These are phyloP conservation scores for Leishmania tropica DNA, from an alignment of 208 protist genomes.

Conservation along the genomic window DNA sequence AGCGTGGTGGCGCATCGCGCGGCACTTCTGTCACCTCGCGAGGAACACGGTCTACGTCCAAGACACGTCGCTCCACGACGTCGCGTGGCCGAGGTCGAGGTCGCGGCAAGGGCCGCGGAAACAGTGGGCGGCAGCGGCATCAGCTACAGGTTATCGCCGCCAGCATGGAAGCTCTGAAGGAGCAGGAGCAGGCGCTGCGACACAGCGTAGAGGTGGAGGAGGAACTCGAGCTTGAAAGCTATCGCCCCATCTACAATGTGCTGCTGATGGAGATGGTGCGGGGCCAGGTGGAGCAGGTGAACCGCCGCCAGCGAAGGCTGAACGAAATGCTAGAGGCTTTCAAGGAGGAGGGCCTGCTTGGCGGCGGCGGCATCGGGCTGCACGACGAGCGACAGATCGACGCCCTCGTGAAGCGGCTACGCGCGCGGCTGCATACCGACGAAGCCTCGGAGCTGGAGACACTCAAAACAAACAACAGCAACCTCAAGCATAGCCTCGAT, in stretches of 20 bases:
- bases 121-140: constrained; percentile 5
- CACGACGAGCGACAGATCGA: constrained; percentile 32
- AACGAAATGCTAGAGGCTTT: constrained; percentile 64
- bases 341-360: constrained; percentile 40
- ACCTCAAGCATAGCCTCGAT: constrained; percentile 55
- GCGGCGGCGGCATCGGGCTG: constrained; percentile 16
- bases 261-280: constrained; percentile 79
- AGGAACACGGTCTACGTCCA: neutral
- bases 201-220: constrained; percentile 46
- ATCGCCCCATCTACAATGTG: constrained; percentile 66
- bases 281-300: constrained; percentile 60
- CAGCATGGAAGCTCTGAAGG: constrained; percentile 28
- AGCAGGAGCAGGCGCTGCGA: constrained; percentile 46
- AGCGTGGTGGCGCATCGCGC: neutral
- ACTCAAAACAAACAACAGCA: constrained; percentile 50
- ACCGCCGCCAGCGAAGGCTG: constrained; percentile 54
- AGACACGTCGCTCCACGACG: neutral
- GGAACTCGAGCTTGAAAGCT: constrained; percentile 50
- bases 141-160: constrained; percentile 25
- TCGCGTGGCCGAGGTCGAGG: constrained; percentile 14
- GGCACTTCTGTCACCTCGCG: constrained; percentile 7
- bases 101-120: constrained; percentile 14
- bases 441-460: constrained; percentile 45
- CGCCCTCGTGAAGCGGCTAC: constrained; percentile 45
- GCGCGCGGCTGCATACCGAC: constrained; percentile 47